Evolutionary conservation across 768 basidiomycete genomes (phyloP).

Genomic region (Thelephora aurantiotincta): DNA sequence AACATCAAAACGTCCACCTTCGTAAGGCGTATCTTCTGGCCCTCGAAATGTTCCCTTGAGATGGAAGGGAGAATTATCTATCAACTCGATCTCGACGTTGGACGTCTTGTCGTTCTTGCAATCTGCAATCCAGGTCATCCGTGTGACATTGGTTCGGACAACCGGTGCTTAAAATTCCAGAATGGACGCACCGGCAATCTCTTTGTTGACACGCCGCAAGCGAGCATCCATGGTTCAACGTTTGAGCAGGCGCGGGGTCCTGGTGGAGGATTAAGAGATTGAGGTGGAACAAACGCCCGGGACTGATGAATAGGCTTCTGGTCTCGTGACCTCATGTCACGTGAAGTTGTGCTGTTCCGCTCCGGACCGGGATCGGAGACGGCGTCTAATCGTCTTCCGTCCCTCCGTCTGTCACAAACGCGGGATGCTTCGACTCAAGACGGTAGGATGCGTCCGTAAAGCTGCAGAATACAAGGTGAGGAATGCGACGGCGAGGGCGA

Average conservation of each 20-base stretch:
- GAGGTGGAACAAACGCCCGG: too few relatives aligned
- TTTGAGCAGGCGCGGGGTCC: background rate
- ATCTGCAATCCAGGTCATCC: slow-evolving; percentile 31
- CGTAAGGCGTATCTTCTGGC: slow-evolving; percentile 86
- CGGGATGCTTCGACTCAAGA: too few relatives aligned
- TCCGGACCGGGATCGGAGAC: too few relatives aligned
- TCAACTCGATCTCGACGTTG: slow-evolving; percentile 71
- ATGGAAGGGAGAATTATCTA: slow-evolving; percentile 86
- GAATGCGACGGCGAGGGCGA: too few relatives aligned
- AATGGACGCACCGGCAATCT: slow-evolving; percentile 59
- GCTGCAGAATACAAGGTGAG: too few relatives aligned
- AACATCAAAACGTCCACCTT: slow-evolving; percentile 84
- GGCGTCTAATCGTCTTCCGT: too few relatives aligned
- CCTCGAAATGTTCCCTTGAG: slow-evolving; percentile 85
- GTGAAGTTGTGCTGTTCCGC: too few relatives aligned
- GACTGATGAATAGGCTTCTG: too few relatives aligned
- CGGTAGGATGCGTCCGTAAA: too few relatives aligned
- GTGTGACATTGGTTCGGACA: background rate
- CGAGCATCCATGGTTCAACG: slow-evolving; percentile 63
- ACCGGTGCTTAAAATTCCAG: background rate
- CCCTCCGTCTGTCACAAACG: too few relatives aligned
- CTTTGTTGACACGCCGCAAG: slow-evolving; percentile 84
- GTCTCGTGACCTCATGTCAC: too few relatives aligned
- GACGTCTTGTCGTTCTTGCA: slow-evolving; percentile 93
- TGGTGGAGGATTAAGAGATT: too few relatives aligned